Percentiles rank a stretch among this genome's conserved stretches.
These are phyloP conservation scores for Takashimella tepidaria DNA, from an alignment of 1,284 basidiomycete species.

Conservation along the genomic window DNA sequence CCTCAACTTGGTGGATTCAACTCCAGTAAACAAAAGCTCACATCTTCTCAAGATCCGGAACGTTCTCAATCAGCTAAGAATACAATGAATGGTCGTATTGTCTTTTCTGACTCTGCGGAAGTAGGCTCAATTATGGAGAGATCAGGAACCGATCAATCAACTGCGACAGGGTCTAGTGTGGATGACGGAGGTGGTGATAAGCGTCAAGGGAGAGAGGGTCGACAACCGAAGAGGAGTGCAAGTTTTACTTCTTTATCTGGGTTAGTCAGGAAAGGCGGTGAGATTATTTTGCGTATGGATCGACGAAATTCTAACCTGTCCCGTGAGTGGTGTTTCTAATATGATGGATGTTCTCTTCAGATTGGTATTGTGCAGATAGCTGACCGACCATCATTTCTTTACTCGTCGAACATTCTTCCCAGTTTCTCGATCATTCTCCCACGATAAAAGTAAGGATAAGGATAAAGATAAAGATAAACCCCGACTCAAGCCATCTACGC, in stretches of 20 bases:
- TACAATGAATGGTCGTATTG: not conserved
- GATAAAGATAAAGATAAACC: not conserved
- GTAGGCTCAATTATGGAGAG: not conserved
- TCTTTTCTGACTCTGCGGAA: not conserved
- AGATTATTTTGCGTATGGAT: not conserved
- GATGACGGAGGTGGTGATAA: slow-evolving; percentile 10
- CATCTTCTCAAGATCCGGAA: not conserved
- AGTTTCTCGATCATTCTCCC: not conserved
- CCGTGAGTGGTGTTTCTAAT: slow-evolving; percentile 4
- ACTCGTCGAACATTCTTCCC: too few relatives aligned
- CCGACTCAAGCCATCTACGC: not conserved
- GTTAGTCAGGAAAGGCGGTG: slow-evolving; percentile 21
- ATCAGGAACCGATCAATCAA: not conserved
- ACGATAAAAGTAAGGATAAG: too few relatives aligned
- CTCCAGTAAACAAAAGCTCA: too few relatives aligned
- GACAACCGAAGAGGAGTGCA: slow-evolving; percentile 24
- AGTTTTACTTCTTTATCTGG: slow-evolving; percentile 28
- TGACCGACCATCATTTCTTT: too few relatives aligned
- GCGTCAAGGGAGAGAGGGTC: slow-evolving; percentile 1
- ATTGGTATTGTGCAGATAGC: too few relatives aligned
- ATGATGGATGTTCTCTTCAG: too few relatives aligned
- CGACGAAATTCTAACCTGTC: slow-evolving; percentile 2
- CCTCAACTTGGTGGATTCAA: too few relatives aligned
- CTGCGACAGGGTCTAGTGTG: too few relatives aligned
- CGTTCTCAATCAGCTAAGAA: not conserved